phyloP scores from a whole-genome alignment of 345 rosid genomes.

The Luvunga scandens region DNA sequence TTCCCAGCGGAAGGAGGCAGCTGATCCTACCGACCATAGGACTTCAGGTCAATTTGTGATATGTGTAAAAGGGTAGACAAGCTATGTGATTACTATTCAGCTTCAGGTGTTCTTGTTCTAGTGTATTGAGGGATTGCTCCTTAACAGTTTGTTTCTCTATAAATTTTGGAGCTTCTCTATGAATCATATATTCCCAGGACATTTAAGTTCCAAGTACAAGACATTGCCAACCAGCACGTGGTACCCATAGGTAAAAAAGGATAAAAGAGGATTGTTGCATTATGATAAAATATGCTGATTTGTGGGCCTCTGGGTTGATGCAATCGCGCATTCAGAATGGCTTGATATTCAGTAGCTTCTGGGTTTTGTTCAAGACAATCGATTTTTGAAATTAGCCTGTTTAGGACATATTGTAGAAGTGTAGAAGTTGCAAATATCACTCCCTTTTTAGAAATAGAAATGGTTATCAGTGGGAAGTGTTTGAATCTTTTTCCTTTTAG shows the following conservation, averaged over 20 bases:
- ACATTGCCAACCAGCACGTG: background rate
- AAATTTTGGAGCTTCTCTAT: background rate
- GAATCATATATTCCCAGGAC: background rate
- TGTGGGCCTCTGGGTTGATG: background rate
- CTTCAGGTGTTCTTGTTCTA: background rate
- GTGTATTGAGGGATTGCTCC: background rate
- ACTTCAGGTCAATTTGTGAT: background rate
- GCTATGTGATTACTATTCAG: constrained; percentile 2
- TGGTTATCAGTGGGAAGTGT: background rate
- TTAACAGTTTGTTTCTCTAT: background rate
- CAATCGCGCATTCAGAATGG: background rate
- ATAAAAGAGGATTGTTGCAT: background rate
- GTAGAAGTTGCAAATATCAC: background rate
- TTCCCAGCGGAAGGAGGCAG: constrained; percentile 2
- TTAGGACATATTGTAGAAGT: background rate
- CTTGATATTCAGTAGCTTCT: background rate
- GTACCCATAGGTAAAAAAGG: background rate
- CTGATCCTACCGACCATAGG: background rate
- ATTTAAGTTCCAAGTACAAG: background rate
- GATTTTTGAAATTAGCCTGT: constrained; percentile 4
- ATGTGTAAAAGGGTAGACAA: constrained; percentile 1
- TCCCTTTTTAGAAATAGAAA: background rate
- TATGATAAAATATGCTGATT: background rate
- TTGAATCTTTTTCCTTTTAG: background rate
- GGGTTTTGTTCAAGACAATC: background rate